Base-by-base conservation (phyloP, 148 eudicot species). In the Diospyros kaki region DNA sequence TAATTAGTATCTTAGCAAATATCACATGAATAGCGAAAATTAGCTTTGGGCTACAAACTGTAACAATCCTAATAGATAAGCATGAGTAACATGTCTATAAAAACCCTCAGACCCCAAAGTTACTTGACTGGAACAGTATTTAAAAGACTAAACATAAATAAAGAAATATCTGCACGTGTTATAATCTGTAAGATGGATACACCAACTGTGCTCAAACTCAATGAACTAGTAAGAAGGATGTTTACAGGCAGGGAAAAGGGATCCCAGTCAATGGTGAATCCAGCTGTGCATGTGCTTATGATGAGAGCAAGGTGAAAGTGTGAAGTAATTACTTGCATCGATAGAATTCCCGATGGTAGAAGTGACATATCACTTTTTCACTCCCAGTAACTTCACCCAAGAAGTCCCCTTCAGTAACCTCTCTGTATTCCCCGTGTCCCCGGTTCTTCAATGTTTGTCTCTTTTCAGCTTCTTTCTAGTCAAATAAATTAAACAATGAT, bases 401-500 rank as follows among this genome's bases (percentile, higher is more conserved):
- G 78, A 95, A 95, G 76, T 95, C 98, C 76, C 93, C 97, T 85
- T 95, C 98, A 18, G 91, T 85, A 71, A 95, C 64, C 82, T 95
- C 98, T 73, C 96, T 83, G 74, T 89, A 95, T 81, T 95, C 97
- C 73, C 98, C 98, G 77, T 90, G 98, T 58, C 97, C 98, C 76
- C 90, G 83, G 73, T 65, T 89, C 81, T 82, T 86, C 83, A 89
- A 75, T 52, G 79, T 66, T 83, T 92, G 92, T 73, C 98, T 84
- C 85, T 95, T 95, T 88, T 95, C 98, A 62, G 97, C 98, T 90
- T 92, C 97, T 92, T 84, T 90, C 98, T 95, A 73, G 52, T 75
- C 71, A 80, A 81, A 83, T 28, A 6, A 77, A 77, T 78, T 63
- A 41, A 28, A 56, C 65, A 51, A 59, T 45, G 28, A 28, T 68